A percentile compares a stretch with the other conserved stretches of the same genome.
Conservation (phyloP, 2,329 filamentous ascomycete genomes). For the Xylaria polymorpha region DNA sequence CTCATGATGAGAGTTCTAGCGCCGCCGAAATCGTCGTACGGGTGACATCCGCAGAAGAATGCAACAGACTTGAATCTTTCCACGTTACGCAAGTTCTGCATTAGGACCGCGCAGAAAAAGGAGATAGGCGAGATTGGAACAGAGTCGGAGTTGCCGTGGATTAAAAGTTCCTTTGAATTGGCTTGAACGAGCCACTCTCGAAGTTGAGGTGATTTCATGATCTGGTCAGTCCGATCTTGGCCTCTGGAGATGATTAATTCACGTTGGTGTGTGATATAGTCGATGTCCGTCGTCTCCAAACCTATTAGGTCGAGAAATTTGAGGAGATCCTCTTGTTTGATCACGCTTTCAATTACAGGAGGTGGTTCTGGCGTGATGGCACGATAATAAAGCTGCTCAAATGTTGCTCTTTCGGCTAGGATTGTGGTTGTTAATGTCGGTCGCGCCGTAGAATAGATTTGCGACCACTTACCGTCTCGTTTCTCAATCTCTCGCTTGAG, state of each 20-base stretch:
- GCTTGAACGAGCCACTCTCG: conserved; percentile 27
- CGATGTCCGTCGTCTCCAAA: conserved; percentile 10
- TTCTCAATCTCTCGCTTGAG: conserved; percentile 16
- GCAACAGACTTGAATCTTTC: conserved; percentile 21
- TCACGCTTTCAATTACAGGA: background rate
- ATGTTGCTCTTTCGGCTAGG: conserved; percentile 19
- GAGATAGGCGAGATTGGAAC: conserved; percentile 22
- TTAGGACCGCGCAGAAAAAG: conserved; percentile 19
- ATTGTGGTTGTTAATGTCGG: background rate
- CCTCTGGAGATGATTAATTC: conserved; percentile 23
- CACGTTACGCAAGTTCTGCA: conserved; percentile 15
- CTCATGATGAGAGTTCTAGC: conserved; percentile 27
- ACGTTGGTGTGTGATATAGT: conserved; percentile 20
- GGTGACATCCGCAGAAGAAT: conserved; percentile 29
- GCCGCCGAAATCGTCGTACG: conserved; percentile 20
- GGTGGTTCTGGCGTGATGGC: conserved; percentile 19
- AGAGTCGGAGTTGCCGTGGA: conserved; percentile 23
- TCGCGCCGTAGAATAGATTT: background rate
- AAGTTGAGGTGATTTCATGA: conserved; percentile 23
- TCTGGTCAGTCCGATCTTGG: conserved; percentile 20
- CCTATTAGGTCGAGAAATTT: conserved; percentile 14
- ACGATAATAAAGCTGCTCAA: conserved; percentile 22
- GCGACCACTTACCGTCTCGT: conserved; percentile 13
- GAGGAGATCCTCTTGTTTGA: conserved; percentile 12
- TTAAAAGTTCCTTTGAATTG: conserved; percentile 23